Evolutionary conservation across 1,284 basidiomycete genomes (phyloP).

Genomic region (Lentinus polychrous): DNA sequence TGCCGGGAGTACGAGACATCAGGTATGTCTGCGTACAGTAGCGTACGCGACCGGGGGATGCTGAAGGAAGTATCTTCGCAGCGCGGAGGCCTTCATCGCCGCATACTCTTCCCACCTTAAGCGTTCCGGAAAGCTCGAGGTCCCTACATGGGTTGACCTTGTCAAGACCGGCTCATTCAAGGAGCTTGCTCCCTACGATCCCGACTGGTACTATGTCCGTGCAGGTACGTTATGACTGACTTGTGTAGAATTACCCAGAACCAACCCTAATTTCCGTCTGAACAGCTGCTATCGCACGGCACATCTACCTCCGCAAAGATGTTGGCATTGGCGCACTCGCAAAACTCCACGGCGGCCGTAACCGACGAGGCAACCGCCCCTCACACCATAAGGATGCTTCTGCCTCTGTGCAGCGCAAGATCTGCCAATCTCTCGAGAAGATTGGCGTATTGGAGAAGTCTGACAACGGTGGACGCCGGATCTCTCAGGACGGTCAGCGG

Average conservation of each 20-base stretch:
- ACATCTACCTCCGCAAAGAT: constrained; percentile 99
- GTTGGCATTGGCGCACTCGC: constrained; percentile 94
- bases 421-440: constrained; percentile 97
- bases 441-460: constrained; percentile 96
- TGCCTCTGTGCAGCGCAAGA: constrained; percentile 82
- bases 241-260: not conserved
- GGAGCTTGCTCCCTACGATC: constrained; percentile 98
- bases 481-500: constrained; percentile 95
- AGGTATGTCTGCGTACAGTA: constrained; percentile 44
- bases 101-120: constrained; percentile 94
- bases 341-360: constrained; percentile 96
- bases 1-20: constrained; percentile 92
- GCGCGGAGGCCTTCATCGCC: constrained; percentile 85
- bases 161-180: constrained; percentile 99
- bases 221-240: constrained; percentile 59
- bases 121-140: constrained; percentile 96
- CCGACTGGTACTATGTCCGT: constrained; percentile 99
- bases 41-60: not conserved
- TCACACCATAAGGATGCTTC: constrained; percentile 91
- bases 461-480: constrained; percentile 92
- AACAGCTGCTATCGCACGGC: constrained; percentile 91
- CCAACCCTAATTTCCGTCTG: not conserved
- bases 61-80: constrained; percentile 23
- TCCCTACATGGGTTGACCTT: constrained; percentile 98
- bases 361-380: constrained; percentile 91